Conservation (phyloP, 345 rosid genomes). For the Sonneratia caseolaris region DNA sequence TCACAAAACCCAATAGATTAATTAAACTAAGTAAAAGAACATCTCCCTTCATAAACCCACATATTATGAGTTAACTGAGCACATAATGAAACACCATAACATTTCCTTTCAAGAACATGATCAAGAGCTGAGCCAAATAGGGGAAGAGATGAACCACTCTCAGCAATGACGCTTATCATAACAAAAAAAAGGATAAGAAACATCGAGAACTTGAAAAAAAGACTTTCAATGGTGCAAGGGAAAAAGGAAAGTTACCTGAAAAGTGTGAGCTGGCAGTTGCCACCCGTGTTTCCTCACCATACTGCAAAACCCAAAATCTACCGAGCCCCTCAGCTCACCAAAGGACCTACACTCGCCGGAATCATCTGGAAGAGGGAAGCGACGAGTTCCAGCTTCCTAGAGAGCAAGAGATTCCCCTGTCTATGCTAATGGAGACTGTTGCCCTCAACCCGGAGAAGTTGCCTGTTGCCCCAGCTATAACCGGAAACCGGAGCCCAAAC, state of each 20-base stretch:
- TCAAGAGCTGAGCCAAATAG: not conserved
- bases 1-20: not conserved
- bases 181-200: not conserved
- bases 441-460: not conserved
- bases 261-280: slow-evolving; percentile 95
- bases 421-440: not conserved
- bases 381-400: not conserved
- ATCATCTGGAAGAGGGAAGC: not conserved
- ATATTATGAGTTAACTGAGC: not conserved
- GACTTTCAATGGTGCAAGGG: not conserved
- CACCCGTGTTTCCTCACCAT: slow-evolving; percentile 99
- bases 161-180: not conserved
- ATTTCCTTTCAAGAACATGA: not conserved
- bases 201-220: not conserved
- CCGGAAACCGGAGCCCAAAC: not conserved
- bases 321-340: not conserved
- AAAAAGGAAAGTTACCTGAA: slow-evolving; percentile 43
- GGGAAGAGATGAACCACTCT: not conserved
- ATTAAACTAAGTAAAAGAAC: not conserved
- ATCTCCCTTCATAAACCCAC: not conserved
- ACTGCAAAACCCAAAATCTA: slow-evolving; percentile 11
- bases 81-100: not conserved
- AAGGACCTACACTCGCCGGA: not conserved
- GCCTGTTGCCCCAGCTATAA: not conserved
- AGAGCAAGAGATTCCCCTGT: not conserved